Percentiles rank a stretch among this genome's conserved stretches.
phyloP scores from a whole-genome alignment of 2,329 filamentous ascomycete species.

The Conoideocrella luteorostrata region DNA sequence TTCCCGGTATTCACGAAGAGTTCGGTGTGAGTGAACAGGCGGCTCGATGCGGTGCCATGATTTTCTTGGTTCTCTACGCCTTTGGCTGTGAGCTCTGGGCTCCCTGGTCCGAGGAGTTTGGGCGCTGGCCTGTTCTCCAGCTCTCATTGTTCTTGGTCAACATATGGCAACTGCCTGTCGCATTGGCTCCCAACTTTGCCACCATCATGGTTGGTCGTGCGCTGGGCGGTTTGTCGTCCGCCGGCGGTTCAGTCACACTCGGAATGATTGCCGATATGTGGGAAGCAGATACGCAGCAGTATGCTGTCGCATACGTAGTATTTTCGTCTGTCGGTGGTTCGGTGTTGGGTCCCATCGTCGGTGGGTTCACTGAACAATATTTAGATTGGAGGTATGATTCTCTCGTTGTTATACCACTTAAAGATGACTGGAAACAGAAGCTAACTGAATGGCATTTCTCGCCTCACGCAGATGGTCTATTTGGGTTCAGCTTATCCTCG shows the following conservation, averaged over 20 bases:
- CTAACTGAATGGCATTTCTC: too few relatives aligned
- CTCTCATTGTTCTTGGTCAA: conserved; percentile 69
- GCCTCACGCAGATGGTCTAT: conserved; percentile 56
- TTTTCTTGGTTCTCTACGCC: conserved; percentile 74
- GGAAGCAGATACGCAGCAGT: conserved; percentile 65
- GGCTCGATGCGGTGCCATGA: conserved; percentile 66
- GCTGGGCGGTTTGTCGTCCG: conserved; percentile 63
- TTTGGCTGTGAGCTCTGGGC: conserved; percentile 88
- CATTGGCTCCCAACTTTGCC: conserved; percentile 65
- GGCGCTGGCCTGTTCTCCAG: conserved; percentile 70
- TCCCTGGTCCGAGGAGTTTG: conserved; percentile 79
- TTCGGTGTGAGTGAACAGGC: conserved; percentile 63
- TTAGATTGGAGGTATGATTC: conserved; percentile 60
- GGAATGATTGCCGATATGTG: conserved; percentile 73
- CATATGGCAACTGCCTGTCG: conserved; percentile 67
- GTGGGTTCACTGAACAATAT: conserved; percentile 65
- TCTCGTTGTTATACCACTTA: too few relatives aligned
- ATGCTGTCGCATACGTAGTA: conserved; percentile 69
- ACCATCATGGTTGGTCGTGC: conserved; percentile 64
- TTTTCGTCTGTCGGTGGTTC: conserved; percentile 76
- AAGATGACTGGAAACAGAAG: too few relatives aligned
- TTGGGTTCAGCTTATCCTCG: conserved; percentile 81
- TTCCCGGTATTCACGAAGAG: conserved; percentile 57
- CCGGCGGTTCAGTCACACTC: conserved; percentile 66
- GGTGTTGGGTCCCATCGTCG: conserved; percentile 70